phyloP scores from a whole-genome alignment of 2,329 filamentous ascomycete genomes.

The Fonsecaea monophora region DNA sequence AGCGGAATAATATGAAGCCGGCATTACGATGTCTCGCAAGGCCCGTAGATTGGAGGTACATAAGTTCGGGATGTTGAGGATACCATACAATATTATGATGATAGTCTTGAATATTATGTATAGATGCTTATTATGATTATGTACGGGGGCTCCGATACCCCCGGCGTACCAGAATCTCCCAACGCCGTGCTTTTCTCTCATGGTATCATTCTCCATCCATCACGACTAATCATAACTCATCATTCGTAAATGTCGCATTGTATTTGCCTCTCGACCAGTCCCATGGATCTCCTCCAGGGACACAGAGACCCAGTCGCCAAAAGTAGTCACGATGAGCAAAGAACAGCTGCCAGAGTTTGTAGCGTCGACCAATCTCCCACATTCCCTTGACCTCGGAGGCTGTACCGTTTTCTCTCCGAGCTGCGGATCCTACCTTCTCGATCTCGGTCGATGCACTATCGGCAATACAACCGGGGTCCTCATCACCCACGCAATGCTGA shows the following conservation, averaged over 20 bases:
- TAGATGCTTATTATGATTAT: not conserved
- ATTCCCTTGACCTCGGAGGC: slow-evolving; percentile 24
- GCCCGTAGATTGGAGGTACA: not conserved
- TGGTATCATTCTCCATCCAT: not conserved
- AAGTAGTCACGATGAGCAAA: slow-evolving; percentile 97
- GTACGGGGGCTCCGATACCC: not conserved
- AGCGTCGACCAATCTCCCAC: slow-evolving; percentile 59
- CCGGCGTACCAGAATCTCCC: not conserved
- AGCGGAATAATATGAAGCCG: not conserved
- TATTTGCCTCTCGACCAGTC: slow-evolving; percentile 37
- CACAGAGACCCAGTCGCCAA: slow-evolving; percentile 86
- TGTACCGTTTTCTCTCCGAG: not conserved
- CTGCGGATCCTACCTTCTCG: slow-evolving; percentile 18
- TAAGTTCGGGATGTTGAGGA: not conserved
- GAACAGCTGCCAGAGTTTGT: slow-evolving; percentile 87
- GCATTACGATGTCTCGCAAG: not conserved
- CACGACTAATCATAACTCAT: slow-evolving; percentile 27
- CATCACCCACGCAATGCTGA: slow-evolving; percentile 72
- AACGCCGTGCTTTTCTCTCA: not conserved
- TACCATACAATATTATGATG: not conserved
- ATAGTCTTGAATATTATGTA: not conserved
- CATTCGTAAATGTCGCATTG: slow-evolving; percentile 26
- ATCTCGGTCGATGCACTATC: slow-evolving; percentile 47
- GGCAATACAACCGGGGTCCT: slow-evolving; percentile 74
- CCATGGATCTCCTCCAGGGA: slow-evolving; percentile 71